Evolutionary conservation across 2,329 filamentous ascomycete genomes (phyloP).

Genomic region (Fulvia fulva): DNA sequence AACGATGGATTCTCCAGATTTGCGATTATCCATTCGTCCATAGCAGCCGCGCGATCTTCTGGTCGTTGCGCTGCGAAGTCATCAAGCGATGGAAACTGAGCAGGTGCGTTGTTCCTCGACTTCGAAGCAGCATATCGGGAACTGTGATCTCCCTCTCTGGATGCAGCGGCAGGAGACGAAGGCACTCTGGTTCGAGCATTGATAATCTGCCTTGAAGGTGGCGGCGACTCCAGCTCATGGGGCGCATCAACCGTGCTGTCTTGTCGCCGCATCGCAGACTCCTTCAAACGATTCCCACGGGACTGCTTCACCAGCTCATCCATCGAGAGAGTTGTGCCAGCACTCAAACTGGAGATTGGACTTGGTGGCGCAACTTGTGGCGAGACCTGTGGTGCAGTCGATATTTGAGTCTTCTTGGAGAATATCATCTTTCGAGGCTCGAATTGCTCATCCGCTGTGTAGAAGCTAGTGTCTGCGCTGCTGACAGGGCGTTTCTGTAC

Average conservation of each 20-base stretch:
- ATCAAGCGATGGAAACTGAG: conserved; percentile 13
- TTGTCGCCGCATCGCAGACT: not conserved
- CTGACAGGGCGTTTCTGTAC: not conserved
- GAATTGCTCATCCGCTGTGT: not conserved
- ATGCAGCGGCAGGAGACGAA: not conserved
- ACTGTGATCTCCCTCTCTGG: not conserved
- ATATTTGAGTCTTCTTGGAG: not conserved
- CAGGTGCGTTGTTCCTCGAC: not conserved
- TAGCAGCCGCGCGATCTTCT: conserved; percentile 39
- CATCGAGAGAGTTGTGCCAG: not conserved
- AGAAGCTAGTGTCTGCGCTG: not conserved
- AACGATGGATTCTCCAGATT: conserved; percentile 50
- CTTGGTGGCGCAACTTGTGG: not conserved
- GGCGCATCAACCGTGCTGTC: conserved; percentile 26
- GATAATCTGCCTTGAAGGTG: conserved; percentile 1
- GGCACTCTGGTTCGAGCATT: not conserved
- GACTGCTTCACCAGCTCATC: conserved; percentile 10
- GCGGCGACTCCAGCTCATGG: conserved; percentile 25
- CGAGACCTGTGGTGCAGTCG: not conserved
- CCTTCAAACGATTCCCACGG: not conserved
- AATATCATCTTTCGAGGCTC: not conserved
- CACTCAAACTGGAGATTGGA: not conserved
- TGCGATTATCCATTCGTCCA: conserved; percentile 51
- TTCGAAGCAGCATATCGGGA: conserved; percentile 7
- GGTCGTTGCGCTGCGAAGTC: conserved; percentile 39